Base-by-base conservation (phyloP, 257 asterid species). In the Datura wrightii region DNA sequence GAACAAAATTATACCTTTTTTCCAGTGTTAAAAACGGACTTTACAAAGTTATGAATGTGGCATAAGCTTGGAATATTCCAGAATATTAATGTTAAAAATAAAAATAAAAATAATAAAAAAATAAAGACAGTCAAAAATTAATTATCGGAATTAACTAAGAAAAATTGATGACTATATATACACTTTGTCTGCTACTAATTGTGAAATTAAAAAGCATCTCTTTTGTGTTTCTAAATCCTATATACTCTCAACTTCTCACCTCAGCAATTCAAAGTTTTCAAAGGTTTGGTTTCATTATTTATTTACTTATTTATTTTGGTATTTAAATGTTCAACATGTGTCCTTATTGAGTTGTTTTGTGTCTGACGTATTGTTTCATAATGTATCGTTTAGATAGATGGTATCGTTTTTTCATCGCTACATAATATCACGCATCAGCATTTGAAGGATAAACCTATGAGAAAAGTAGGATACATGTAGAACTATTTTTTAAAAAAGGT, bases 131-230 rank as follows among this genome's bases (percentile, higher is more conserved):
- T 78, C 5, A 31, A 78, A 50, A 31, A 31, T 13, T 50, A 24
- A 31, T 6, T 8, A 31, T 14, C 82, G 82, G 82, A 78, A 52
- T 78, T 78, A 50, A 52, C 82, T 31, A 78, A 24, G 60, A 34
- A 78, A 78, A 78, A 52, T 13, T 15, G 46, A 52, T 13, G 42
- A 52, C 82, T 78, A 50, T 31, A 78, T 14, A 52, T 14, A 78
- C 31, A 0, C 62, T 50, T 76, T 76, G 62, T 78, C 10, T 78
- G 63, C 4, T 78, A 78, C 46, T 63, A 24, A 11, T 78, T 31
- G 62, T 78, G 60, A 78, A 78, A 78, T 78, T 78, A 78, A 78
- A 59, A 36, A 52, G 59, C 82, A 78, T 52, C 63, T 78, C 82
- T 71, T 8, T 31, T 52, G 62, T 7, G 14, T 76, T 36, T 50